These are phyloP conservation scores for Nasturtium officinale DNA, from an alignment of 345 rosid genomes.

Conservation along the genomic window DNA sequence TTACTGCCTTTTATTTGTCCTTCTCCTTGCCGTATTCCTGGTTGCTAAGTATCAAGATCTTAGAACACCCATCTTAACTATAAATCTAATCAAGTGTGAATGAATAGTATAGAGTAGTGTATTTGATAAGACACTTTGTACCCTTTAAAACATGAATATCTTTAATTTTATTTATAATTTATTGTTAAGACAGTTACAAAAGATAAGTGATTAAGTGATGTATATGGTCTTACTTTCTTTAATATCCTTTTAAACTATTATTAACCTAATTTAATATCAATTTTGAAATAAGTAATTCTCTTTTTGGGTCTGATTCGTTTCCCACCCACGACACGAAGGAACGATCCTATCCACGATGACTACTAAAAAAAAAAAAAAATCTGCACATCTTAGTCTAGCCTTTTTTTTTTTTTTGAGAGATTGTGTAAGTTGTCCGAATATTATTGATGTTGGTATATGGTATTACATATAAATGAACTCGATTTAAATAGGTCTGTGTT, in stretches of 20 bases:
- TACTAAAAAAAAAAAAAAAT: neutral
- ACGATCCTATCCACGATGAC: constrained; percentile 16
- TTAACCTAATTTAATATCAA: neutral
- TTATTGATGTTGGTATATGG: neutral
- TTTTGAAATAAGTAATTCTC: neutral
- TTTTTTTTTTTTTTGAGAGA: neutral
- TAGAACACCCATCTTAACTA: too few species aligned
- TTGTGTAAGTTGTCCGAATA: neutral
- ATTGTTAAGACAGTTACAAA: too few species aligned
- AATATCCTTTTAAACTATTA: constrained; percentile 4
- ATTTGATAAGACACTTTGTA: too few species aligned
- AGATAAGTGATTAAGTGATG: too few species aligned
- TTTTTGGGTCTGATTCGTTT: constrained; percentile 27
- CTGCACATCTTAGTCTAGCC: neutral
- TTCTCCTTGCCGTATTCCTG: constrained; percentile 36
- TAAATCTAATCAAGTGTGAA: too few species aligned
- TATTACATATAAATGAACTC: neutral
- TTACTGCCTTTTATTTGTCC: constrained; percentile 32
- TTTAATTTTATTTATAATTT: too few species aligned
- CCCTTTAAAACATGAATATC: too few species aligned
- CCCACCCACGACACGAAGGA: constrained; percentile 32
- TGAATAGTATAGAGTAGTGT: too few species aligned
- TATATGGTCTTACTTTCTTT: constrained; percentile 34
- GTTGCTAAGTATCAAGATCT: constrained; percentile 41
- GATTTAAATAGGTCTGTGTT: neutral